Conservation (phyloP, 306 rosid species). For the Prunus mume region DNA sequence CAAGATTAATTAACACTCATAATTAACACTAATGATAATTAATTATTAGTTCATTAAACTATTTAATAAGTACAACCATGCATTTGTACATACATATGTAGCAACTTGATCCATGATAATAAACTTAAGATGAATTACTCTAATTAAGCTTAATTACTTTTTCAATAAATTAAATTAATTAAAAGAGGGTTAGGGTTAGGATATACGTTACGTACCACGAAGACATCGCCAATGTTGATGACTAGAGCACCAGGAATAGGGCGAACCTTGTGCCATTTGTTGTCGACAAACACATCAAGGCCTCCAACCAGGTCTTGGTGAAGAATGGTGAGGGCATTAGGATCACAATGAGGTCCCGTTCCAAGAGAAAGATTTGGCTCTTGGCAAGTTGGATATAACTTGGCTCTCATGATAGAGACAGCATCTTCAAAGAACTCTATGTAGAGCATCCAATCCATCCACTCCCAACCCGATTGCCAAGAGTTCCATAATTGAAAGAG, state of each 20-base stretch:
- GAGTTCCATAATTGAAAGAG: constrained; percentile 48
- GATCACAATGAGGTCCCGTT: constrained; percentile 84
- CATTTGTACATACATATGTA: too few species aligned
- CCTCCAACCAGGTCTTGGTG: constrained; percentile 74
- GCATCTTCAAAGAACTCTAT: constrained; percentile 54
- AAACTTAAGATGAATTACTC: too few species aligned
- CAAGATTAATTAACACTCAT: neutral
- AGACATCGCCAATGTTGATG: constrained; percentile 67
- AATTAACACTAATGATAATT: too few species aligned
- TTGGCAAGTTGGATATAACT: constrained; percentile 62
- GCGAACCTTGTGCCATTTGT: constrained; percentile 51
- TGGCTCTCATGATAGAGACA: constrained; percentile 64
- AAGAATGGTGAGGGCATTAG: constrained; percentile 68
- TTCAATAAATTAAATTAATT: too few species aligned
- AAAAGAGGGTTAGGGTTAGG: too few species aligned
- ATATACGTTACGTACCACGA: constrained; percentile 28
- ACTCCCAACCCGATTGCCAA: constrained; percentile 66
- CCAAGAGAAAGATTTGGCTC: constrained; percentile 51
- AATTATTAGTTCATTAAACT: too few species aligned
- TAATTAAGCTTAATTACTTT: too few species aligned
- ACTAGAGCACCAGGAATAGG: constrained; percentile 57
- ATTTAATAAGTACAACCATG: too few species aligned
- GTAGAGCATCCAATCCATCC: constrained; percentile 39
- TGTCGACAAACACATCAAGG: constrained; percentile 55
- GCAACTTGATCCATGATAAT: too few species aligned